Base-by-base conservation (phyloP, 768 basidiomycete species). In the Kwoniella sp. region DNA sequence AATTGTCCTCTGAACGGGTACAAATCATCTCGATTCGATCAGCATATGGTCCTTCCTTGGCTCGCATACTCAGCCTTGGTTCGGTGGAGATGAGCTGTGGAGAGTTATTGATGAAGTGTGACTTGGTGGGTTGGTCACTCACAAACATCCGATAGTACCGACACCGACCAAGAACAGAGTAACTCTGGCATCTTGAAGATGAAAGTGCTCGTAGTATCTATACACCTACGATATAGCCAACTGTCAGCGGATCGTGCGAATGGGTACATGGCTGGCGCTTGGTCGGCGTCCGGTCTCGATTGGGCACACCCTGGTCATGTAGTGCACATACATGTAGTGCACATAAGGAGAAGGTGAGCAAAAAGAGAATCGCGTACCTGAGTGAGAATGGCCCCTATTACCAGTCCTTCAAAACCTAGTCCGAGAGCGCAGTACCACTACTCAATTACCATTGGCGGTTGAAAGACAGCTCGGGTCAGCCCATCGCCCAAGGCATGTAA, bases 341-440 rank as follows among this genome's bases (percentile, higher is more conserved):
- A 5, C 33, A 33, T 6, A 36, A 13, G 48, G 25, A 17, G 15
- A 2, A n/a, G 3, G 15, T 9, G 13, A 53, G n/a, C n/a, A n/a
- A n/a, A n/a, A n/a, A n/a, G n/a, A n/a, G n/a, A n/a, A n/a, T n/a
- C n/a, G n/a, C 59, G 37, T 44, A 53, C 59, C 36, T 60, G 59
- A 40, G 59, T 37, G 17, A 60, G 25, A 37, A 60, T 60, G 10
- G 51, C 59, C 19, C 59, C 59, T 2, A 60, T 12, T 1, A 60
- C 44, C 33, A 60, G 27, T 2, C 59, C 59, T 44, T 60, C 59
- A 22, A 60, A 46, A 8, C 33, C 59, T 15, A 60, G 17, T 1
- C 59, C 59, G 7, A 60, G 49, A n/a, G 49, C 48, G 25, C 59
- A 60, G 49, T 36, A 52, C 50, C 49, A 60, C 59, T 60, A 24